A percentile compares a stretch with the other conserved stretches of the same genome.
These are phyloP conservation scores for Eucalyptus melliodora DNA, from an alignment of 345 rosid species.

Conservation along the genomic window DNA sequence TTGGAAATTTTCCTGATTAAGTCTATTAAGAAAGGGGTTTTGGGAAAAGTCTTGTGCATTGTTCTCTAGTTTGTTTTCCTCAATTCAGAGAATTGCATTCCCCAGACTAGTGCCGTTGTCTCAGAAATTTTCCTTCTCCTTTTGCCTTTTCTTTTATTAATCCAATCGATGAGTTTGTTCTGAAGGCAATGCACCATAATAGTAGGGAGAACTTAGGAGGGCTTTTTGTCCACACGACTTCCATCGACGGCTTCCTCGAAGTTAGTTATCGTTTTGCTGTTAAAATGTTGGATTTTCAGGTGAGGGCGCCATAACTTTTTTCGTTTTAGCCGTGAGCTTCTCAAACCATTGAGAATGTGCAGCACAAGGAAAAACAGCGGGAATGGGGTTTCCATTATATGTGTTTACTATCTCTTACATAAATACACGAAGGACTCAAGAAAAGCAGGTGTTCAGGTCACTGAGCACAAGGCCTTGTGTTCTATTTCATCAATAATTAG, in stretches of 20 bases:
- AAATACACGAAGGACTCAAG: background rate
- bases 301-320: background rate
- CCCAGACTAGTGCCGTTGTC: background rate
- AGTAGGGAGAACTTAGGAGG: background rate
- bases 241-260: background rate
- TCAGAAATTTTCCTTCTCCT: background rate
- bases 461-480: background rate
- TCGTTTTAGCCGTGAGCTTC: background rate
- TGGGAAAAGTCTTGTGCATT: background rate
- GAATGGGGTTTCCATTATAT: background rate
- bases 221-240: background rate
- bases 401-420: background rate
- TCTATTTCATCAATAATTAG: background rate
- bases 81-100: background rate
- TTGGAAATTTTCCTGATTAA: background rate
- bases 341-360: background rate
- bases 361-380: background rate
- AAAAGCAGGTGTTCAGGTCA: background rate
- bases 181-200: background rate
- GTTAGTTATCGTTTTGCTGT: no score
- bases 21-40: background rate
- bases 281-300: background rate
- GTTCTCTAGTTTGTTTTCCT: background rate
- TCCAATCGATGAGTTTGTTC: background rate
- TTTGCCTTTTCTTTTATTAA: background rate